These are phyloP conservation scores for Pseudocohnilembus persalinus DNA, from an alignment of 169 alveolate species.

Conservation along the genomic window DNA sequence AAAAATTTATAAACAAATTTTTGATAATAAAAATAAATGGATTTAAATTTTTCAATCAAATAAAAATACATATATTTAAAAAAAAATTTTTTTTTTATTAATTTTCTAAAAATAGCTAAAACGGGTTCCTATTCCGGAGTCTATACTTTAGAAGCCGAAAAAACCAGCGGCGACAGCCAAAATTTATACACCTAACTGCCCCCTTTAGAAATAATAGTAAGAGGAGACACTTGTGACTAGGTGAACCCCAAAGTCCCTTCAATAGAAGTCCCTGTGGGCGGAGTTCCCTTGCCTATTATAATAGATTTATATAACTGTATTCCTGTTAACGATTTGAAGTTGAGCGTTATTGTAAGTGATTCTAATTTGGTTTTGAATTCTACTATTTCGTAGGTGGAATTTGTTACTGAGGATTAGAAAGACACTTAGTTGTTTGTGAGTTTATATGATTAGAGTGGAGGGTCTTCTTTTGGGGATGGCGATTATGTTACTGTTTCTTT, in stretches of 20 bases:
- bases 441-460: neutral
- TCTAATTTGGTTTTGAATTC: neutral
- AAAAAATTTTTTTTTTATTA: no score
- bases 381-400: neutral
- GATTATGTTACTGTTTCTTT: neutral
- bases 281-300: neutral
- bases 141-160: neutral
- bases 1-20: no score
- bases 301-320: neutral
- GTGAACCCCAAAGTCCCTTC: neutral
- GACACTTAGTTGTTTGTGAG: neutral
- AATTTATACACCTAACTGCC: neutral
- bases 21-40: no score
- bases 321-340: neutral
- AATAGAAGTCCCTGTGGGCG: neutral
- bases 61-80: no score
- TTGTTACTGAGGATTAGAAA: neutral
- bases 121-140: neutral
- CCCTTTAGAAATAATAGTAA: neutral
- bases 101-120: no score
- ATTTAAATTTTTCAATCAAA: no score
- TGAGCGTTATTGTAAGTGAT: neutral
- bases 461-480: neutral
- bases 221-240: neutral
- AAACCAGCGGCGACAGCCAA: neutral